Conservation (phyloP, 768 basidiomycete species). For the Lactifluus hygrophoroides region DNA sequence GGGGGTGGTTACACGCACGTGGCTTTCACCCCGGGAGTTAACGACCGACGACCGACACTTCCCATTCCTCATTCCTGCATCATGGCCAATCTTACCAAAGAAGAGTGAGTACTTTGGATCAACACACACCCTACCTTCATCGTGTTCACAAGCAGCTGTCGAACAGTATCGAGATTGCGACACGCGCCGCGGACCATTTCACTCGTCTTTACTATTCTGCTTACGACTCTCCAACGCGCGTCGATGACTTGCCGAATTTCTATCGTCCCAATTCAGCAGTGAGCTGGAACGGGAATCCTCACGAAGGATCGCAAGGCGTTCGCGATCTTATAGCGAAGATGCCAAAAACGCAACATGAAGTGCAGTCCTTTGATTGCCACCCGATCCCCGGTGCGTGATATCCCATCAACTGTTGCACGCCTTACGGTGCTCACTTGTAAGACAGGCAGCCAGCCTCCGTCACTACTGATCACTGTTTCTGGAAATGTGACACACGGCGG, state of each 20-base stretch:
- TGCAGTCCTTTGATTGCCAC: conserved; percentile 85
- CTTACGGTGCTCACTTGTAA: background rate
- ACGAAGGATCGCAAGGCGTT: conserved; percentile 63
- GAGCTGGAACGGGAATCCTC: conserved; percentile 81
- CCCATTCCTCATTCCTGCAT: too few relatives aligned
- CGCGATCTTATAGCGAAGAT: conserved; percentile 58
- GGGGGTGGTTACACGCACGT: too few relatives aligned
- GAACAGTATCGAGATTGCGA: conserved; percentile 76
- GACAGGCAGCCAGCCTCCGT: conserved; percentile 68
- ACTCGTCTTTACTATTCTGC: conserved; percentile 74
- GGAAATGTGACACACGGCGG: conserved; percentile 69
- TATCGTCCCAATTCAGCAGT: conserved; percentile 70
- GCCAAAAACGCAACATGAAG: conserved; percentile 75
- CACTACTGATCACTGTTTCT: conserved; percentile 69
- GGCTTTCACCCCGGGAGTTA: too few relatives aligned
- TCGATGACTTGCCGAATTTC: conserved; percentile 70
- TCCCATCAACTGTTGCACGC: background rate
- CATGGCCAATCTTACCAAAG: conserved; percentile 29
- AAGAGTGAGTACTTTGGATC: conserved; percentile 25
- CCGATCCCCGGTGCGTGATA: conserved; percentile 63
- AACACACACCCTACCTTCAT: background rate
- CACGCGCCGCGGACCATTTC: conserved; percentile 76
- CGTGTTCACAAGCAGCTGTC: background rate
- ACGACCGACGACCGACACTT: too few relatives aligned
- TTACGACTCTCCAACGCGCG: conserved; percentile 73